These are phyloP conservation scores for Penicillium malachiteum DNA, from an alignment of 495 filamentous ascomycete species.

Conservation along the genomic window DNA sequence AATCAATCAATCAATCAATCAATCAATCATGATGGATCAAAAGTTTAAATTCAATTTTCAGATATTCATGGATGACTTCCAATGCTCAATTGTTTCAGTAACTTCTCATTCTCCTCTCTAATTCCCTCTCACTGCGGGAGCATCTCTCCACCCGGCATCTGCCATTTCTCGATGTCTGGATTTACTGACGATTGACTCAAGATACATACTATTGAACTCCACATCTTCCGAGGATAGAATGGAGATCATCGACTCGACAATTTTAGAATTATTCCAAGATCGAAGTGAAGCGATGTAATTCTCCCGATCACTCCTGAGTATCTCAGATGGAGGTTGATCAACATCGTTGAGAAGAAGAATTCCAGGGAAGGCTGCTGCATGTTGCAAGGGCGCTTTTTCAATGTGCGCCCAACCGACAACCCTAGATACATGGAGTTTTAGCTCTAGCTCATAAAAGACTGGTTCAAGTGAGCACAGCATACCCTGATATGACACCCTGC, in stretches of 20 bases:
- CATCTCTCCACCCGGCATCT: slow-evolving; percentile 3
- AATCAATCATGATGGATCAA: too few species aligned
- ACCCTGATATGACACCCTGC: slow-evolving; percentile 7
- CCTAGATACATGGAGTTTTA: slow-evolving; percentile 2
- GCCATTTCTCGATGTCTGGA: slow-evolving; percentile 5
- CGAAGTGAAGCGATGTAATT: slow-evolving; percentile 1
- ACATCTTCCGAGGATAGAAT: slow-evolving; percentile 2
- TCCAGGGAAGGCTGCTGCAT: slow-evolving; percentile 4
- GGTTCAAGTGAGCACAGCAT: neutral
- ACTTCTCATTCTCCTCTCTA: too few species aligned
- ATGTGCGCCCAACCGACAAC: slow-evolving; percentile 5
- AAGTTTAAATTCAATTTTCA: too few species aligned
- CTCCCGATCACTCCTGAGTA: slow-evolving; percentile 3
- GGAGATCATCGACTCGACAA: neutral
- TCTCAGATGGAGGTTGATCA: neutral
- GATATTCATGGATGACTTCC: too few species aligned
- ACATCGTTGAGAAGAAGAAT: slow-evolving; percentile 2
- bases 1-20: too few species aligned
- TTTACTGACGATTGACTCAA: slow-evolving; percentile 9
- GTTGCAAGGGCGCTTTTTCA: slow-evolving; percentile 3
- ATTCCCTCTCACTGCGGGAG: too few species aligned
- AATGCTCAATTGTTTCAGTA: too few species aligned
- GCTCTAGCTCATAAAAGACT: neutral
- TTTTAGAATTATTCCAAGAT: neutral
- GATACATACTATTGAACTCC: slow-evolving; percentile 5